phyloP scores from a whole-genome alignment of 1,284 basidiomycete species.

The Rhizoctonia solani region DNA sequence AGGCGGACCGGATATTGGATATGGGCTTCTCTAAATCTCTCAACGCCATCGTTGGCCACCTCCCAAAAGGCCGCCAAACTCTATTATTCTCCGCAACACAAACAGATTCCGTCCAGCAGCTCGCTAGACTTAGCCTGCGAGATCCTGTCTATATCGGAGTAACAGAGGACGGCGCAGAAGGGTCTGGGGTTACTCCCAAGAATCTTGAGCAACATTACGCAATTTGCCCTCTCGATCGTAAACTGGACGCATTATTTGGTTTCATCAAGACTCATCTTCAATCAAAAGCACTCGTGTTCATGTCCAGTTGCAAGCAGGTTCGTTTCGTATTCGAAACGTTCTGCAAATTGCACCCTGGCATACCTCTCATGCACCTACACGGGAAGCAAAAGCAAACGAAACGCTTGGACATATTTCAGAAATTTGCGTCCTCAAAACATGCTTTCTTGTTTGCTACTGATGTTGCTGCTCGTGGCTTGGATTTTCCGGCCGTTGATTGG shows the following conservation, averaged over 20 bases:
- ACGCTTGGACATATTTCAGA: constrained; percentile 79
- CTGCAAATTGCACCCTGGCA: constrained; percentile 91
- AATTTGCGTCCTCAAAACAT: constrained; percentile 78
- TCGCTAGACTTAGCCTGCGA: constrained; percentile 88
- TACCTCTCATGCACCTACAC: constrained; percentile 89
- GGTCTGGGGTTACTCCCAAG: constrained; percentile 57
- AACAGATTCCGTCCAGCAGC: constrained; percentile 85
- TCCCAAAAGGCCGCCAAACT: constrained; percentile 86
- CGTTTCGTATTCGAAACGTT: constrained; percentile 98
- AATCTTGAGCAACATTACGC: constrained; percentile 91
- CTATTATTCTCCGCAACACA: constrained; percentile 97
- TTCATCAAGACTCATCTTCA: constrained; percentile 96
- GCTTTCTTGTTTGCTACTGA: constrained; percentile 94
- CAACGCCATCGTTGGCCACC: constrained; percentile 87
- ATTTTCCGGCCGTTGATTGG: constrained; percentile 98
- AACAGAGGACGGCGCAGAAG: constrained; percentile 48
- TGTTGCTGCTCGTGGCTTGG: constrained; percentile 93
- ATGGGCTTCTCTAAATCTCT: constrained; percentile 93
- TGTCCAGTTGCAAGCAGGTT: constrained; percentile 91
- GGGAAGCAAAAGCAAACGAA: constrained; percentile 97
- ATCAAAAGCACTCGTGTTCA: constrained; percentile 90
- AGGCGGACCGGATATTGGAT: constrained; percentile 95
- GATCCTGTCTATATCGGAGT: constrained; percentile 80
- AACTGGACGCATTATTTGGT: constrained; percentile 90
- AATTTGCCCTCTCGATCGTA: constrained; percentile 80